Evolutionary conservation across 768 basidiomycete species (phyloP), one percentile per base, ranked within the genome.

Genomic region (Xerocomus potaroensis): DNA sequence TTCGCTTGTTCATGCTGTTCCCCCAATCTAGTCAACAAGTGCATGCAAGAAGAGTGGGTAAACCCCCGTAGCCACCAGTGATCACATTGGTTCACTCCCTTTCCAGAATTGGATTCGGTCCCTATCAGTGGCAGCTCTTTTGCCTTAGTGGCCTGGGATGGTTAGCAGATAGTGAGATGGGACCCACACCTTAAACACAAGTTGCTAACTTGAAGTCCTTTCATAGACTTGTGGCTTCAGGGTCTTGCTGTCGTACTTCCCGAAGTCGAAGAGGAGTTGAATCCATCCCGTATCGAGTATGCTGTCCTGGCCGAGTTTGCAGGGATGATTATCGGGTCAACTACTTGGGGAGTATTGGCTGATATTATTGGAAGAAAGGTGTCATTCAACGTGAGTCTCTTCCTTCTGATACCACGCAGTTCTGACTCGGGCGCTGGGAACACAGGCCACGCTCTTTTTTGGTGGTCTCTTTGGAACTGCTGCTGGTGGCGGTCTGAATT

Each of bases 391-490:
- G 61, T 65, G 22, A 26, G 43, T 24, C 39, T 0, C 21, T 9
- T 29, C 12, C 2, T 3, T 6, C 31, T 31, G 10, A n/a, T 6
- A n/a, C n/a, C 10, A 8, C 36, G 40, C 26, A n/a, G 15, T 34
- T 27, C 23, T 39, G 11, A 50, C 18, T 10, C n/a, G 5, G 5
- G 16, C 4, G 4, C 31, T 9, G 29, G 30, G 15, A 16, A 10
- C 49, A 3, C 31, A 68, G 66, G 59, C 60, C 16, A 69, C 69
- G 4, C 57, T 71, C 22, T 67, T 69, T 41, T 55, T 70, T 24
- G 61, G 60, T 5, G 76, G 73, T 18, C 55, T 78, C 3, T 80
- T 81, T 55, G 79, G 78, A 8, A 70, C 75, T 41, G 70, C 76
- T 4, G 69, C 75, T 7, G 77, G 73, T 30, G 75, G 68, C 14